Base-by-base conservation (phyloP, 139 green algal species). In the Spirogloea muscicola region DNA sequence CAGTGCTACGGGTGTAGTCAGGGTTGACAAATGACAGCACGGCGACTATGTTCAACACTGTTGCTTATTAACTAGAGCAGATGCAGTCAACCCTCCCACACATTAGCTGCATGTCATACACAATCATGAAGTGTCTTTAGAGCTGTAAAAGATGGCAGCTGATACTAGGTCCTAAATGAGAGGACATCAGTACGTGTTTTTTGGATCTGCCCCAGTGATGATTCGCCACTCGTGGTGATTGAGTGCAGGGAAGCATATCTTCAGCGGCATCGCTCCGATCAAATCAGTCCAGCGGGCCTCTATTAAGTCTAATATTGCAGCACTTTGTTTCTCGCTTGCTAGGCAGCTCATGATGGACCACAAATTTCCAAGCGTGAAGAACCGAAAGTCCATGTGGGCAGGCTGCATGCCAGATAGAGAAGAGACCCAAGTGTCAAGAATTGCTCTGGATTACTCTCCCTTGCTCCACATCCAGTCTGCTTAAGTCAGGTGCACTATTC, bases 361-460 rank as follows among this genome's bases (percentile, higher is more conserved):
- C 52, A 74, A 18, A 29, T 81, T 81, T 37, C 73, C 73, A 13
- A 81, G 49, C 34, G 55, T 29, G 33, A 81, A 81, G 39, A 67
- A 74, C 10, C 73, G 44, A 25, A 81, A 81, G 36, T 81, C 73
- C 62, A 81, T 74, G 33, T 70, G 73, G 16, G 73, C 73, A 2
- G 73, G 73, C 41, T 65, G 60, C n/a, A n/a, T n/a, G n/a, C n/a
- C n/a, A n/a, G n/a, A n/a, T n/a, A n/a, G n/a, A n/a, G n/a, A n/a
- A n/a, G n/a, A n/a, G n/a, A n/a, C n/a, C n/a, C n/a, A n/a, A n/a
- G n/a, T n/a, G n/a, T n/a, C n/a, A n/a, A n/a, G n/a, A n/a, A n/a
- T n/a, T n/a, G n/a, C n/a, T n/a, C n/a, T n/a, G n/a, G n/a, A n/a
- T n/a, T n/a, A n/a, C n/a, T n/a, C n/a, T n/a, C n/a, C n/a, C n/a